These are phyloP conservation scores for Adenanthera pavonina DNA, from an alignment of 306 rosid species.

Conservation along the genomic window DNA sequence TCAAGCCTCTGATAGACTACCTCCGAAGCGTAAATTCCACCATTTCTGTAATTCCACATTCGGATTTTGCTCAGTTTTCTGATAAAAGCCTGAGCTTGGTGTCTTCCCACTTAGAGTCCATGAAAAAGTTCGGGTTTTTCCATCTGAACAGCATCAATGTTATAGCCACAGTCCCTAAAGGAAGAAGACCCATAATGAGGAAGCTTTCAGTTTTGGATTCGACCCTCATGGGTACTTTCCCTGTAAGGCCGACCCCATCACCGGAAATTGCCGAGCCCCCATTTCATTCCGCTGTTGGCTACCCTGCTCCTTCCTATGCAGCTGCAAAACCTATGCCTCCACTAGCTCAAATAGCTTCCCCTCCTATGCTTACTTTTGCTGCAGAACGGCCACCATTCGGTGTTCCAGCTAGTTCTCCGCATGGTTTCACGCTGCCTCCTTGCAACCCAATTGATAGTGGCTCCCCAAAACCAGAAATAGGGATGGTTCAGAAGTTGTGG, in stretches of 20 bases:
- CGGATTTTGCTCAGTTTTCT: slow-evolving; percentile 46
- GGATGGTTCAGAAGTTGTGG: slow-evolving; percentile 68
- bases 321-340: slow-evolving; percentile 62
- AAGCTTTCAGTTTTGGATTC: slow-evolving; percentile 62
- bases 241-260: slow-evolving; percentile 61
- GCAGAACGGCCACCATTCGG: slow-evolving; percentile 55
- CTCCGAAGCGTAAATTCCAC: slow-evolving; percentile 65
- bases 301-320: slow-evolving; percentile 51
- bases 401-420: slow-evolving; percentile 67
- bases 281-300: slow-evolving; percentile 53
- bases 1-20: slow-evolving; percentile 56
- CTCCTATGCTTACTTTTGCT: slow-evolving; percentile 49
- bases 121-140: slow-evolving; percentile 64
- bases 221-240: slow-evolving; percentile 45
- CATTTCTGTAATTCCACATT: slow-evolving; percentile 51
- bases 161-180: slow-evolving; percentile 35
- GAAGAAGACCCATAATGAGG: slow-evolving; percentile 44
- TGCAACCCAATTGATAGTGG: slow-evolving; percentile 59
- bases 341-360: slow-evolving; percentile 52
- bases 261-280: slow-evolving; percentile 68
- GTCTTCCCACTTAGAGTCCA: slow-evolving; percentile 54
- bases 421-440: slow-evolving; percentile 60
- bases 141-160: slow-evolving; percentile 49
- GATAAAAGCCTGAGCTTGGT: slow-evolving; percentile 50
- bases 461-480: slow-evolving; percentile 56